Evolutionary conservation across 805 yeast species (phyloP).

Genomic region (Lipomyces starkeyi): DNA sequence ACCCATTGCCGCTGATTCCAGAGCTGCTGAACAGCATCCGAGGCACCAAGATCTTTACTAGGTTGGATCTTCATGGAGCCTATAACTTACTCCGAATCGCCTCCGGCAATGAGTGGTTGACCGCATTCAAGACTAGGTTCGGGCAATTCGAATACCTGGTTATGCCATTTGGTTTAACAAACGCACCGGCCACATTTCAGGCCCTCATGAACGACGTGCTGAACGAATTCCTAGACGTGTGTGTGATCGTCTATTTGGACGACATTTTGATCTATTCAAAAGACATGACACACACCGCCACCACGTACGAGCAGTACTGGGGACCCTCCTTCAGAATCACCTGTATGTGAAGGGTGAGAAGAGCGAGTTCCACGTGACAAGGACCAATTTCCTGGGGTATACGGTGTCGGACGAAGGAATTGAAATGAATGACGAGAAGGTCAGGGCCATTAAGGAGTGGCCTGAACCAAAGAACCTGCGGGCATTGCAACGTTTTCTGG

Average conservation of each 20-base stretch:
- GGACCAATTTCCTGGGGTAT: conserved; percentile 15
- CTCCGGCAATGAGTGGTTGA: conserved; percentile 27
- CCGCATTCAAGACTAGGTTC: conserved; percentile 26
- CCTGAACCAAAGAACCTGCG: neutral
- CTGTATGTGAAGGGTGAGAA: conserved; percentile 15
- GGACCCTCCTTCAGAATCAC: conserved; percentile 3
- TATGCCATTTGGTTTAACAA: conserved; percentile 44
- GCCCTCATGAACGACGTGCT: conserved; percentile 22
- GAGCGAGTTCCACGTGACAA: too few relatives aligned
- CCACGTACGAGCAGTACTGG: conserved; percentile 13
- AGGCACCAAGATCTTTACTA: neutral
- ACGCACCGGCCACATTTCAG: conserved; percentile 43
- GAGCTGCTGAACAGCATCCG: conserved; percentile 15
- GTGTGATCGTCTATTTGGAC: conserved; percentile 37
- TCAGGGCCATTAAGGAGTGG: conserved; percentile 8
- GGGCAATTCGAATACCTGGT: conserved; percentile 42
- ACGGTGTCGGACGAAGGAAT: conserved; percentile 48
- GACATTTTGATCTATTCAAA: conserved; percentile 36
- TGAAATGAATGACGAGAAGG: conserved; percentile 5
- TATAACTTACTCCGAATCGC: conserved; percentile 15
- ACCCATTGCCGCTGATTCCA: conserved; percentile 14
- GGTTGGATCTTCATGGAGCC: conserved; percentile 10
- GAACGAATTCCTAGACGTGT: conserved; percentile 7
- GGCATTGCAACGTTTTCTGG: conserved; percentile 7
- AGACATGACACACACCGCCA: conserved; percentile 19